Evolutionary conservation across 768 basidiomycete genomes (phyloP).

Genomic region (Lactarius sanguifluus): DNA sequence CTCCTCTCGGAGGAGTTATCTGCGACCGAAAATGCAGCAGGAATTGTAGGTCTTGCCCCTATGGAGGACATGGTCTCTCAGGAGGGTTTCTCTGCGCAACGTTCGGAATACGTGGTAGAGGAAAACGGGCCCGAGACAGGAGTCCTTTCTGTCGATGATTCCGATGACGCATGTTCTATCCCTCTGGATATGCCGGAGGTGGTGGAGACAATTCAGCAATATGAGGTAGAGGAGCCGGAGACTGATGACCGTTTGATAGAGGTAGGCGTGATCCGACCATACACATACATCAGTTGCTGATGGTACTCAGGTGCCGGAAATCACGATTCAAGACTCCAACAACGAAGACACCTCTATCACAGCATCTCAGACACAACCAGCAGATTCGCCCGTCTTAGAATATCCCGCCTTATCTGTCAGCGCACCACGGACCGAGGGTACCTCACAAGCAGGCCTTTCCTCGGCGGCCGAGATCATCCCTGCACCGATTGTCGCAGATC

Average conservation of each 20-base stretch:
- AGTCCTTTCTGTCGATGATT: neutral
- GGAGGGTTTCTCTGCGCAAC: neutral
- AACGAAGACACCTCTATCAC: neutral
- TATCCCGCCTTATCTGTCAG: neutral
- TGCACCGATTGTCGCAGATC: constrained; percentile 29
- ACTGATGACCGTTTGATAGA: constrained; percentile 16
- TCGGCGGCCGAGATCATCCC: constrained; percentile 15
- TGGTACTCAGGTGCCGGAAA: constrained; percentile 10
- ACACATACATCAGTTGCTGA: neutral
- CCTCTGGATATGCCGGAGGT: constrained; percentile 14
- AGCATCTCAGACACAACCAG: neutral
- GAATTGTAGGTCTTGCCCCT: neutral
- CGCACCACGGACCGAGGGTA: neutral
- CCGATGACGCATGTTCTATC: constrained; percentile 18
- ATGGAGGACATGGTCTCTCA: neutral
- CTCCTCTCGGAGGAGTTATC: constrained; percentile 16
- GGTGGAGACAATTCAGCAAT: constrained; percentile 5
- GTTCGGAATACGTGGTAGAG: constrained; percentile 21
- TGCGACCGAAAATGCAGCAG: neutral
- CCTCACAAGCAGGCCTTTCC: neutral
- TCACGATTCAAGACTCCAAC: neutral
- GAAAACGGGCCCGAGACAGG: constrained; percentile 2
- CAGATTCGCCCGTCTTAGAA: constrained; percentile 4
- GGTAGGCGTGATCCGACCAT: constrained; percentile 4
- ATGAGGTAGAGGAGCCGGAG: constrained; percentile 24